These are phyloP conservation scores for Acephala macrosclerotiorum DNA, from an alignment of 2,329 filamentous ascomycete species.

Conservation along the genomic window DNA sequence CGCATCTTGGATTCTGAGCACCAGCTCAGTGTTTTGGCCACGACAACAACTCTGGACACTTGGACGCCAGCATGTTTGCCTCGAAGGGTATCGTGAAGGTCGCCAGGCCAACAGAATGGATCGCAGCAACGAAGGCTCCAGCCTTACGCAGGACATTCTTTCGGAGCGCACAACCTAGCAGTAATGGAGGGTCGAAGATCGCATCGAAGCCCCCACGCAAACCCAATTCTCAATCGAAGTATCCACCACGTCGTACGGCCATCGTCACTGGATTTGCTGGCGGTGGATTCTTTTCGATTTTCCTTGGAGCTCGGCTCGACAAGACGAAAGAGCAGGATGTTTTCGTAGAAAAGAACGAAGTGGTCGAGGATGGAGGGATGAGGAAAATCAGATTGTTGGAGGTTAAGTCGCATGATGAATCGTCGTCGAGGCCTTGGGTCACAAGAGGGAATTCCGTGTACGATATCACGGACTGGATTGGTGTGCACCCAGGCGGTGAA, in stretches of 20 bases:
- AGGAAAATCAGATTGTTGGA: constrained; percentile 4
- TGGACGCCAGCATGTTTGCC: not conserved
- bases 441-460: not conserved
- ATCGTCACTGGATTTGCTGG: not conserved
- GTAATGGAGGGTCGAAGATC: not conserved
- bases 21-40: not conserved
- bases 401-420: not conserved
- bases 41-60: not conserved
- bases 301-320: not conserved
- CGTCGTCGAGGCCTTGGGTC: not conserved
- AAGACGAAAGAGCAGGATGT: not conserved
- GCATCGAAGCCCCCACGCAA: not conserved
- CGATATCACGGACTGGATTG: constrained; percentile 3
- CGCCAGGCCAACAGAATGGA: not conserved
- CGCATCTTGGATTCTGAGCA: not conserved
- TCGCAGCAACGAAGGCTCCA: not conserved
- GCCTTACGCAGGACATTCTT: not conserved
- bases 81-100: not conserved
- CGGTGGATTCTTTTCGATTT: not conserved
- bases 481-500: not conserved
- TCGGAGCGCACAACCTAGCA: not conserved
- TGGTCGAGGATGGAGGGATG: not conserved
- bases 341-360: not conserved
- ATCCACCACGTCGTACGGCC: constrained; percentile 4
- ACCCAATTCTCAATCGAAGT: not conserved